Evolutionary conservation across 225 moss, liverwort and hornwort species (phyloP).

Genomic region (Anthoceros angustus): DNA sequence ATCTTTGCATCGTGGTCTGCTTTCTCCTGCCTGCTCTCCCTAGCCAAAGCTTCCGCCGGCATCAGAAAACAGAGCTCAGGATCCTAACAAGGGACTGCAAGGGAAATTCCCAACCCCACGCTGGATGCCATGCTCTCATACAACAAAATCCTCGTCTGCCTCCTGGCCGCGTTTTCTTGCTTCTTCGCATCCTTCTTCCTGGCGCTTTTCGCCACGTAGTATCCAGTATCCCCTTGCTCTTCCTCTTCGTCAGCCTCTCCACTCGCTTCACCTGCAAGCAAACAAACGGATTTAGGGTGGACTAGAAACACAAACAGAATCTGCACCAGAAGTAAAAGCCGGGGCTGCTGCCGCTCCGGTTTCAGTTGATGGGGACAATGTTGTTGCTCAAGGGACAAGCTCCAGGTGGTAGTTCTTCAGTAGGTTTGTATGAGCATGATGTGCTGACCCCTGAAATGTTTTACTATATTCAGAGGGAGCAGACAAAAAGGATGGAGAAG

Average conservation of each 20-base stretch:
- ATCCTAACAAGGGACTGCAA: neutral
- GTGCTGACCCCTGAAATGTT: too few relatives aligned
- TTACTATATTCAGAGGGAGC: too few relatives aligned
- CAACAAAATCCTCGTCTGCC: neutral
- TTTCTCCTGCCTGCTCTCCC: constrained; percentile 60
- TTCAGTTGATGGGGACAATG: too few relatives aligned
- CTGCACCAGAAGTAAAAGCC: neutral
- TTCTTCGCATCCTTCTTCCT: neutral
- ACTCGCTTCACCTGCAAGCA: neutral
- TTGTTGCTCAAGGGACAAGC: too few relatives aligned
- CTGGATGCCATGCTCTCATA: neutral
- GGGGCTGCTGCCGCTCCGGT: neutral
- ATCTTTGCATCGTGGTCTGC: constrained; percentile 41
- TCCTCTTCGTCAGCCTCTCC: neutral
- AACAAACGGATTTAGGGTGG: neutral
- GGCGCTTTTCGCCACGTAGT: neutral
- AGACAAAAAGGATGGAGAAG: too few relatives aligned
- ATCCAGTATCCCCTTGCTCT: neutral
- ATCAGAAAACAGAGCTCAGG: constrained; percentile 18
- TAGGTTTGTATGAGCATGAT: too few relatives aligned
- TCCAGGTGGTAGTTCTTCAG: too few relatives aligned
- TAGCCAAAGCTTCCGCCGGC: constrained; percentile 67
- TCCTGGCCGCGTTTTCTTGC: constrained; percentile 1
- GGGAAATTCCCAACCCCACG: neutral
- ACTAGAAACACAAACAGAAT: neutral